A percentile compares a stretch with the other conserved stretches of the same genome.
Evolutionary conservation across 148 eudicot species (phyloP).

Genomic region (Vaccinium macrocarpon): DNA sequence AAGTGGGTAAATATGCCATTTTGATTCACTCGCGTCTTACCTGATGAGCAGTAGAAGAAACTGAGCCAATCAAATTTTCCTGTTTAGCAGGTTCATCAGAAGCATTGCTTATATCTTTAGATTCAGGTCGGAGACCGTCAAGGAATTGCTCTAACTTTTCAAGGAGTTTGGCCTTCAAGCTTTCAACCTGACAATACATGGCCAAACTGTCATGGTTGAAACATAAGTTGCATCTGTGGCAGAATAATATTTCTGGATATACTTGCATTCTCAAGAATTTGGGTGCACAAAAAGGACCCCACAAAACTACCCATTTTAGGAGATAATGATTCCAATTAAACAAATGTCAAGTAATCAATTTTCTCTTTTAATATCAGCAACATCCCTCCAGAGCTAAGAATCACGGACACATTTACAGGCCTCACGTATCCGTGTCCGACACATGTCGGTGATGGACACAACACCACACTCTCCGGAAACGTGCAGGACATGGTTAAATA

Average conservation of each 20-base stretch:
- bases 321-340: not conserved
- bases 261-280: not conserved
- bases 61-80: conserved; percentile 31
- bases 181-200: conserved; percentile 63
- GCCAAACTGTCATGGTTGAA: conserved; percentile 15
- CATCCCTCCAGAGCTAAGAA: not conserved
- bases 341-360: not conserved
- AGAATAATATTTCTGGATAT: not conserved
- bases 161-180: conserved; percentile 76
- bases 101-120: conserved; percentile 33
- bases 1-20: not conserved
- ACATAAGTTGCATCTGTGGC: not conserved
- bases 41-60: conserved; percentile 53
- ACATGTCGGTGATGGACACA: no score
- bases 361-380: not conserved
- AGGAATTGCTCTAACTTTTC: conserved; percentile 88
- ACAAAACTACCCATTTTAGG: not conserved
- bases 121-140: conserved; percentile 61
- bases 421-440: no score
- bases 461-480: no score
- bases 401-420: no score
- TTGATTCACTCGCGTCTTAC: conserved; percentile 30
- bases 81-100: conserved; percentile 39
- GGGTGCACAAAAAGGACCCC: not conserved
- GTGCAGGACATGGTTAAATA: no score